Percentiles rank a stretch among this genome's conserved stretches.
Conservation (phyloP, 2,329 filamentous ascomycete genomes). For the Fusarium solani-melongenae region DNA sequence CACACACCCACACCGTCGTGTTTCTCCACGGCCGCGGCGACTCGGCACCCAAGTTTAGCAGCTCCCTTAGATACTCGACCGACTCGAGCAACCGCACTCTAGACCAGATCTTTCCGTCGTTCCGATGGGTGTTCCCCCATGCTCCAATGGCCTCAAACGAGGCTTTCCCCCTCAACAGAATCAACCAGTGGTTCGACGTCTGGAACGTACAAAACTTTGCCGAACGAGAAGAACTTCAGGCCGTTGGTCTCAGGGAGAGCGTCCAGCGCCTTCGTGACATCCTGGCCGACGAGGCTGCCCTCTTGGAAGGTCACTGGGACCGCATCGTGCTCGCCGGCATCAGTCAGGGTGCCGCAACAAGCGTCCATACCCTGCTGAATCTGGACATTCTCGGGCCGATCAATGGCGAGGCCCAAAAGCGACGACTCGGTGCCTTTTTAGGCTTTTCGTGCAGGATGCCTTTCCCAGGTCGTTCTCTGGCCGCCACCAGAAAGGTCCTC, state of each 20-base stretch:
- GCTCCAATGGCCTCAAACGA: conserved; percentile 49
- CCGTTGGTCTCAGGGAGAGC: conserved; percentile 53
- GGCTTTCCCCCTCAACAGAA: conserved; percentile 25
- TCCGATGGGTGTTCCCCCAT: conserved; percentile 63
- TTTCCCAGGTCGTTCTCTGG: conserved; percentile 47
- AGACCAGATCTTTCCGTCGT: conserved; percentile 53
- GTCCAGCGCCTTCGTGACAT: conserved; percentile 48
- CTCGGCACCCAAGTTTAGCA: conserved; percentile 47
- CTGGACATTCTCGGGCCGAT: conserved; percentile 39
- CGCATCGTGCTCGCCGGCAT: conserved; percentile 58
- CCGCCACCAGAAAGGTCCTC: conserved; percentile 37
- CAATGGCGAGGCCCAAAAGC: neutral
- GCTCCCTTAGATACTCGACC: conserved; percentile 44
- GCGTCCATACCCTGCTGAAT: conserved; percentile 52
- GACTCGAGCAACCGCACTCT: conserved; percentile 50
- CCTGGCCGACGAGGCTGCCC: conserved; percentile 49
- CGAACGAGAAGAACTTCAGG: conserved; percentile 56
- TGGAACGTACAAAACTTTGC: conserved; percentile 55
- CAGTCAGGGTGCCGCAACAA: conserved; percentile 58
- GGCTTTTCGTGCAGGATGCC: conserved; percentile 53
- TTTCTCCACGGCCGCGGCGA: conserved; percentile 60
- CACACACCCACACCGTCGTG: conserved; percentile 56
- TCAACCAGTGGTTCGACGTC: conserved; percentile 64
- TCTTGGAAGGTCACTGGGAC: conserved; percentile 51
- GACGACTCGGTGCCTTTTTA: conserved; percentile 48